Percentiles rank a stretch among this genome's conserved stretches.
Conservation (phyloP, 2,329 filamentous ascomycete genomes). For the Diaporthe sp. region DNA sequence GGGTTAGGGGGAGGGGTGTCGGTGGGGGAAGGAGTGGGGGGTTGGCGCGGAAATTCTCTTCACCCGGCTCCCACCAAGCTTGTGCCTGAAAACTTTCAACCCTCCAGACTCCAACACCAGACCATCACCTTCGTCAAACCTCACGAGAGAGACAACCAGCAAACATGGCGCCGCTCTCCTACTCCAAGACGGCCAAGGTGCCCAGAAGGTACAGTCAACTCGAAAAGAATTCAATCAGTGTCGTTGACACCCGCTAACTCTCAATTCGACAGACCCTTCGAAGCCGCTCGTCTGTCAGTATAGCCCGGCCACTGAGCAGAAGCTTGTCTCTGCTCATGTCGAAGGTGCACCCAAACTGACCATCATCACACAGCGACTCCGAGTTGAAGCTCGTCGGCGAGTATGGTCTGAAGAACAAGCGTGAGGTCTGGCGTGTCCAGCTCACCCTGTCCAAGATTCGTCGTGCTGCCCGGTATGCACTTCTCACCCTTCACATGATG, state of each 20-base stretch:
- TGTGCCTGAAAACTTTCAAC: no score
- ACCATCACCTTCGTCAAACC: no score
- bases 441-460: conserved; percentile 99
- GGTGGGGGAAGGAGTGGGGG: no score
- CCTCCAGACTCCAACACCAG: no score
- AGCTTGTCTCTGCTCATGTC: conserved; percentile 99
- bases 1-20: no score
- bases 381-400: conserved; percentile 99
- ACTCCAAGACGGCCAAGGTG: conserved; percentile 99
- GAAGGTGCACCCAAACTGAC: conserved; percentile 82
- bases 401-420: conserved; percentile 99
- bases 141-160: no score
- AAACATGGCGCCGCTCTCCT: conserved; percentile 72
- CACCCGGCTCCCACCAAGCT: no score
- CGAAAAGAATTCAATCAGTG: background rate
- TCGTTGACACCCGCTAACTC: conserved; percentile 33
- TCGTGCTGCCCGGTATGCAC: conserved; percentile 97
- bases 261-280: conserved; percentile 86
- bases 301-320: conserved; percentile 94
- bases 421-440: conserved; percentile 99
- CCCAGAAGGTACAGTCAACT: conserved; percentile 59
- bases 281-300: conserved; percentile 99
- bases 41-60: no score
- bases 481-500: background rate
- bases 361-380: conserved; percentile 82